Conservation (phyloP, 2,329 filamentous ascomycete genomes). For the Fusarium liriodendri region DNA sequence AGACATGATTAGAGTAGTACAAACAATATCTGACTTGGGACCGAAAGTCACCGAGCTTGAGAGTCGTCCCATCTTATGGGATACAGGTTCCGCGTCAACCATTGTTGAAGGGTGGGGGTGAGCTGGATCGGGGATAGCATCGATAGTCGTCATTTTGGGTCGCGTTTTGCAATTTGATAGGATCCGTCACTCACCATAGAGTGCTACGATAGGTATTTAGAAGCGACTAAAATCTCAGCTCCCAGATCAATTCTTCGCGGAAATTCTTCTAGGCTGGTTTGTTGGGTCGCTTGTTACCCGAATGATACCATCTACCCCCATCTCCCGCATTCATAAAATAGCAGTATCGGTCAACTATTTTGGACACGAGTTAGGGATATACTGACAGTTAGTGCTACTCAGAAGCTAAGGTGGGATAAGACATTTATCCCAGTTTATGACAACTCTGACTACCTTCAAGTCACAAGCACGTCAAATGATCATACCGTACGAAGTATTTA, state of each 20-base stretch:
- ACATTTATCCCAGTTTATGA: too few species aligned
- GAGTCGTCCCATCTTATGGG: background rate
- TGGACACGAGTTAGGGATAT: too few species aligned
- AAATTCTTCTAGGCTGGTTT: background rate
- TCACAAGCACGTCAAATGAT: too few species aligned
- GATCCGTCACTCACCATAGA: background rate
- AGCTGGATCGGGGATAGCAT: background rate
- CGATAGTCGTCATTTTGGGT: background rate
- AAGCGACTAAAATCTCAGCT: background rate
- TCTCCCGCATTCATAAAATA: background rate
- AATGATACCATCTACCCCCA: background rate
- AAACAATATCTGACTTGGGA: background rate
- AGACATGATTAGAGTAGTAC: background rate
- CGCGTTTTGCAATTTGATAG: background rate
- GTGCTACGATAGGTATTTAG: background rate
- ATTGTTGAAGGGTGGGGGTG: background rate
- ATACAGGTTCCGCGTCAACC: background rate
- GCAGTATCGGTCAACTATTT: too few species aligned
- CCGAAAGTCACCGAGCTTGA: background rate
- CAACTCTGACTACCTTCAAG: too few species aligned
- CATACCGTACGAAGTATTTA: too few species aligned
- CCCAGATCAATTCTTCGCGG: background rate
- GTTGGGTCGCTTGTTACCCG: background rate
- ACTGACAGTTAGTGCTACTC: too few species aligned
- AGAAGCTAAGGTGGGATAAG: too few species aligned